These are phyloP conservation scores for Amaranthus hypochondriacus DNA, from an alignment of 148 eudicot genomes.

Conservation along the genomic window DNA sequence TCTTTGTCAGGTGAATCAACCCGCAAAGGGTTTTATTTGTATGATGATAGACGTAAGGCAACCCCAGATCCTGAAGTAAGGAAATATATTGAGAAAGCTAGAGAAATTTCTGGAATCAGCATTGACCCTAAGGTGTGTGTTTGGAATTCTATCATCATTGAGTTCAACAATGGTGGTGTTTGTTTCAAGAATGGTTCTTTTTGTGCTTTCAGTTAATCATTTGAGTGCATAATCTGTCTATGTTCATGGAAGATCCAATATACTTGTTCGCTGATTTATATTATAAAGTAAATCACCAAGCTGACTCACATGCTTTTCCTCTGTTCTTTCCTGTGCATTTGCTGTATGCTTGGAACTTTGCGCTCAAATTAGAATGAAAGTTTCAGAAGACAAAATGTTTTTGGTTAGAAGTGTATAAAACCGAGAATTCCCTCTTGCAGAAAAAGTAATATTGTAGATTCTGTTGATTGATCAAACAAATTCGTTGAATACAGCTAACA, in stretches of 20 bases:
- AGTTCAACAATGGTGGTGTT: not conserved
- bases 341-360: not conserved
- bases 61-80: conserved; percentile 81
- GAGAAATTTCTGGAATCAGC: conserved; percentile 67
- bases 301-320: not conserved
- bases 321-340: not conserved
- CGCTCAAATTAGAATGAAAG: no score
- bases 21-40: conserved; percentile 82
- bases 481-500: no score
- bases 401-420: no score
- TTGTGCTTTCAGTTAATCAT: not conserved
- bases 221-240: not conserved
- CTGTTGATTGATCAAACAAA: no score
- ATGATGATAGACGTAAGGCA: conserved; percentile 76
- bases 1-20: conserved; percentile 71
- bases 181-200: not conserved
- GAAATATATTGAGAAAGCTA: conserved; percentile 70
- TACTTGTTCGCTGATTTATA: not conserved
- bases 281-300: not conserved
- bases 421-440: no score
- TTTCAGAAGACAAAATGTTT: no score
- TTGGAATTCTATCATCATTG: not conserved
- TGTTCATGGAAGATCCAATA: not conserved
- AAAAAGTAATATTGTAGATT: no score
- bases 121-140: conserved; percentile 74